These are phyloP conservation scores for Pyrrhoderma noxium DNA, from an alignment of 1,284 basidiomycete species.

Conservation along the genomic window DNA sequence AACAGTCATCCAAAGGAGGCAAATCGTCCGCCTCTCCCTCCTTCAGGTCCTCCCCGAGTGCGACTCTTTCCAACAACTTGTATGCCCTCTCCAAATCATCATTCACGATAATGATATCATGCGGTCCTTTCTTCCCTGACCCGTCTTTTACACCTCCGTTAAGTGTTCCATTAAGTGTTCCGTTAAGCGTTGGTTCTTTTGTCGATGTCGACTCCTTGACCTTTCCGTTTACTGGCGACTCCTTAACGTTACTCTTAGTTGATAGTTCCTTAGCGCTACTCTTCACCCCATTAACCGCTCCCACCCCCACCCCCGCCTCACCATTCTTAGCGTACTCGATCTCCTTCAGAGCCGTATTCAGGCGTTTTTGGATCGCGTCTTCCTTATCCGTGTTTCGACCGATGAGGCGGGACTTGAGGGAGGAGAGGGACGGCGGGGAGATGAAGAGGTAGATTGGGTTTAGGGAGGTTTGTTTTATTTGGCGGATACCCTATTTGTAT, in stretches of 20 bases:
- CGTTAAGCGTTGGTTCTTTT: too few relatives aligned
- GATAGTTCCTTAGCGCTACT: too few relatives aligned
- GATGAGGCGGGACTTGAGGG: conserved; percentile 63
- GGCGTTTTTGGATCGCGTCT: conserved; percentile 65
- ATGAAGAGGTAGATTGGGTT: conserved; percentile 92
- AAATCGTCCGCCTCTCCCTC: conserved; percentile 44
- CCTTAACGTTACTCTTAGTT: too few relatives aligned
- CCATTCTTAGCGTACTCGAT: conserved; percentile 79
- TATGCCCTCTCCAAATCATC: conserved; percentile 87
- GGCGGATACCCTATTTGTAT: conserved; percentile 69
- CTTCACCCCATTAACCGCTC: too few relatives aligned
- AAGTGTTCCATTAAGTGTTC: too few relatives aligned
- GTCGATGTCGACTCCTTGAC: too few relatives aligned
- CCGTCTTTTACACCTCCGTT: too few relatives aligned
- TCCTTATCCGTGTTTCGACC: conserved; percentile 84
- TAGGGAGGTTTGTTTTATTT: conserved; percentile 75
- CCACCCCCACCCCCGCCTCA: conserved; percentile 22
- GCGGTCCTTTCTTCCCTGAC: conserved; percentile 24
- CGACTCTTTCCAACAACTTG: conserved; percentile 58
- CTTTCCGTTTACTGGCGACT: too few relatives aligned
- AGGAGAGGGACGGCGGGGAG: conserved; percentile 74
- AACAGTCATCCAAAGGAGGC: conserved; percentile 29
- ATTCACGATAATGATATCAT: conserved; percentile 88
- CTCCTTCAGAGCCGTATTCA: conserved; percentile 78
- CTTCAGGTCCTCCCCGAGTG: conserved; percentile 57